Base-by-base conservation (phyloP, 495 filamentous ascomycete species). In the Xylaria longipes region DNA sequence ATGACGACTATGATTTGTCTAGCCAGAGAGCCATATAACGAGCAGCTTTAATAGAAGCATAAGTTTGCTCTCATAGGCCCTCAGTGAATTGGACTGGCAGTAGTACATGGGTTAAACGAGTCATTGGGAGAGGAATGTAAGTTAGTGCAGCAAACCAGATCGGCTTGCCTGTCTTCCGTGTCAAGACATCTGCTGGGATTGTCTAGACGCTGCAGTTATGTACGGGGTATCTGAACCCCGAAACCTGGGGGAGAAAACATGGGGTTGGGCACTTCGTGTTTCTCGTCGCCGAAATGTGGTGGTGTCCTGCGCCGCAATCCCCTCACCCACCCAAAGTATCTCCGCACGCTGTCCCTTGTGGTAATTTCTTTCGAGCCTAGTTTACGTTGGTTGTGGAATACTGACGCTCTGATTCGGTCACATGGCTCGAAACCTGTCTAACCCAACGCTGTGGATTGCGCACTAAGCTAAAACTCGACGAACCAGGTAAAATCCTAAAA, bases 171-270 rank as follows among this genome's bases (percentile, higher is more conserved):
- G 7, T 25, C 35, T 43, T 39, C 65, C 14, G 20, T 22, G 52
- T 17, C 65, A 5, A 22, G 31, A 27, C n/a, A n/a, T n/a, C n/a
- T 39, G 41, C 25, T 61, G 27, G n/a, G 46, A 45, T 25, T 52
- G 45, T 66, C 46, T 17, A n/a, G 35, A 29, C 27, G 31, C 37
- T 50, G 63, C 29, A 52, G 43, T 27, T 15, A 60, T 15, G 37
- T 56, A 69, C 54, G 27, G 52, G 66, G 66, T 62, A 71, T 41
- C 50, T 71, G 61, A 39, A 27, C n/a, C 61, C 56, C 58, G 37
- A 66, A 71, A 45, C 31, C 39, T 41, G 61, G 69, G 69, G 58
- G 29, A 31, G 33, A 39, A 71, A 71, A 37, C 35, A 50, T 48
- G 69, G 69, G 62, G 69, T 66, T 39, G 48, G 37, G 14, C 39